Conservation (phyloP, 2,329 filamentous ascomycete species). For the Fusarium brevicatenulatum region DNA sequence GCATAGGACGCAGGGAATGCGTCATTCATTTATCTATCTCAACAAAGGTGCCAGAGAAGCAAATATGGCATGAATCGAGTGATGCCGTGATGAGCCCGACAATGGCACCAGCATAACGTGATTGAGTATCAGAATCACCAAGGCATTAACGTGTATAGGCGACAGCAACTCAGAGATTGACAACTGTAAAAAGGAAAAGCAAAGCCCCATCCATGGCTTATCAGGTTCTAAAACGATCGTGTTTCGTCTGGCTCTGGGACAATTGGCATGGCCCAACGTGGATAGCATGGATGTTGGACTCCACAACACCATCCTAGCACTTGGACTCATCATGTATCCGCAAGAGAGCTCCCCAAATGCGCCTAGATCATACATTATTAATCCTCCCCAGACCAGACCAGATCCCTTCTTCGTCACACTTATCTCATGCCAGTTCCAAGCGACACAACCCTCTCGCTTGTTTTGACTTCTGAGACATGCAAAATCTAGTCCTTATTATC, state of each 20-base stretch:
- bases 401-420: constrained; percentile 32
- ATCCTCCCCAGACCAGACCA: constrained; percentile 16
- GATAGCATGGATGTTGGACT: constrained; percentile 14
- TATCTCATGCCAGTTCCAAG: constrained; percentile 33
- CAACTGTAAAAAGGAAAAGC: neutral
- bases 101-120: constrained; percentile 5
- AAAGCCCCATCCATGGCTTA: neutral
- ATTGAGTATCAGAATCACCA: neutral
- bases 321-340: constrained; percentile 39
- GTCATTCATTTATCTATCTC: constrained; percentile 32
- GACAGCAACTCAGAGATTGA: constrained; percentile 2
- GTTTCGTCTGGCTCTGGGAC: constrained; percentile 19
- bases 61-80: constrained; percentile 1
- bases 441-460: constrained; percentile 19
- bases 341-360: constrained; percentile 20
- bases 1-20: constrained; percentile 16
- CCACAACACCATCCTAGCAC: constrained; percentile 35
- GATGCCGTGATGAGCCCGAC: neutral
- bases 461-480: constrained; percentile 25
- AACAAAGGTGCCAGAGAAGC: neutral
- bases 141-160: neutral
- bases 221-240: constrained; percentile 6
- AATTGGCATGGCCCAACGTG: neutral
- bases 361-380: constrained; percentile 32
- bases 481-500: neutral